These are phyloP conservation scores for Pseudogymnoascus sp. DNA, from an alignment of 2,329 filamentous ascomycete genomes.

Conservation along the genomic window DNA sequence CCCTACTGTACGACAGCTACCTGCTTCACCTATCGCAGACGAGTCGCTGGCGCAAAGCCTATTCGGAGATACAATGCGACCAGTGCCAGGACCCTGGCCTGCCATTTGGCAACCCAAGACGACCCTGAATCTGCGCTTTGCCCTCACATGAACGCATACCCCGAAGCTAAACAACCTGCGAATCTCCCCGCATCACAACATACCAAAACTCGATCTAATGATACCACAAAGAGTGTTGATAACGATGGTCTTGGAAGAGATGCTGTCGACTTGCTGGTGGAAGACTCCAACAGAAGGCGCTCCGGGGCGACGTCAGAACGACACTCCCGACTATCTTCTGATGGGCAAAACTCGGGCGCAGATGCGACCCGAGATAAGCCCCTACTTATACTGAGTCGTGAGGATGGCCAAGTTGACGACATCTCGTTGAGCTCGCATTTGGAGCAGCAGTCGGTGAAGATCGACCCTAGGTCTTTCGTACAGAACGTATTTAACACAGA, in stretches of 20 bases:
- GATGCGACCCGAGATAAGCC: background rate
- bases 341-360: background rate
- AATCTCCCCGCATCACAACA: background rate
- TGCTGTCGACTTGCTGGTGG: background rate
- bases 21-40: constrained; percentile 70
- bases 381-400: background rate
- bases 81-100: constrained; percentile 72
- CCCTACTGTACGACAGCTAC: constrained; percentile 63
- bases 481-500: constrained; percentile 59
- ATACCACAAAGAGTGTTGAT: background rate
- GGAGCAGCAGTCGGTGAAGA: constrained; percentile 26
- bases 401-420: background rate
- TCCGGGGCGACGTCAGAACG: background rate
- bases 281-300: background rate
- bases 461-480: constrained; percentile 53
- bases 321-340: background rate
- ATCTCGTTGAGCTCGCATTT: background rate
- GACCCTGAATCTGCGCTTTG: constrained; percentile 66
- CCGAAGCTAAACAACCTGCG: background rate
- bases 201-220: background rate
- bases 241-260: background rate
- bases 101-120: constrained; percentile 72
- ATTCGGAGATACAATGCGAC: constrained; percentile 71
- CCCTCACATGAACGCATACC: constrained; percentile 23
- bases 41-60: constrained; percentile 56